Evolutionary conservation across 352 stramenopile species (phyloP).

Genomic region (Globisporangium solare): DNA sequence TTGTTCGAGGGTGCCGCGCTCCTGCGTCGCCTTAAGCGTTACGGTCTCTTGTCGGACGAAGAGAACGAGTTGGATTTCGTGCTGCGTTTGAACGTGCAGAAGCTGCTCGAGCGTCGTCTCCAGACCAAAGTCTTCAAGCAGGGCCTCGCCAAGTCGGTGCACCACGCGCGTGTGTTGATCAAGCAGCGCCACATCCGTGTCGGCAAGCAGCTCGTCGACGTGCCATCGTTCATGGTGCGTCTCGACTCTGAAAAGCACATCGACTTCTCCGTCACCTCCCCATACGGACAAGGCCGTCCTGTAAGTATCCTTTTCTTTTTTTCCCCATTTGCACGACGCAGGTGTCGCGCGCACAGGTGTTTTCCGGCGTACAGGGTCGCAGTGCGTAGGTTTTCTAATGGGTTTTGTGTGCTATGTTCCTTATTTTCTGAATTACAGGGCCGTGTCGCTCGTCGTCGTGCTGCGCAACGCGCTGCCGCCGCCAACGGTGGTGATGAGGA

Average conservation of each 20-base stretch:
- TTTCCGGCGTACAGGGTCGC: not conserved
- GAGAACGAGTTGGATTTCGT: constrained; percentile 98
- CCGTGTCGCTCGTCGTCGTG: constrained; percentile 94
- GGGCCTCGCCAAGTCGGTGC: constrained; percentile 98
- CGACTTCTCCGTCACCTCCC: constrained; percentile 97
- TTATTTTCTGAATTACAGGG: constrained; percentile 36
- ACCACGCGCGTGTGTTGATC: constrained; percentile 99
- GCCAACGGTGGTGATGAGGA: constrained; percentile 83
- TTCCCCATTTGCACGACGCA: not conserved
- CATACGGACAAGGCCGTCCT: constrained; percentile 96
- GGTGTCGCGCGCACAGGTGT: not conserved
- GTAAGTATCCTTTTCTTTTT: constrained; percentile 22
- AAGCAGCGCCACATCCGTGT: constrained; percentile 99
- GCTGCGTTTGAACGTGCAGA: constrained; percentile 98
- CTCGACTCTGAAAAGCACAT: constrained; percentile 99
- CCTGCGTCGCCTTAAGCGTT: constrained; percentile 96
- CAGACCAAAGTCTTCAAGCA: constrained; percentile 99
- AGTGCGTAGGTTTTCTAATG: not conserved
- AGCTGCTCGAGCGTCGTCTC: constrained; percentile 97
- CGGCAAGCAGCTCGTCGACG: constrained; percentile 98
- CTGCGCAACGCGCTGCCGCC: constrained; percentile 90
- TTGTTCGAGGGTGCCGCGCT: constrained; percentile 98
- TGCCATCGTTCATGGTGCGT: constrained; percentile 98
- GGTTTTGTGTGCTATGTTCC: constrained; percentile 5
- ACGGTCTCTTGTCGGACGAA: constrained; percentile 96